These are phyloP conservation scores for Fusarium haematococcum DNA, from an alignment of 2,329 filamentous ascomycete species.

Conservation along the genomic window DNA sequence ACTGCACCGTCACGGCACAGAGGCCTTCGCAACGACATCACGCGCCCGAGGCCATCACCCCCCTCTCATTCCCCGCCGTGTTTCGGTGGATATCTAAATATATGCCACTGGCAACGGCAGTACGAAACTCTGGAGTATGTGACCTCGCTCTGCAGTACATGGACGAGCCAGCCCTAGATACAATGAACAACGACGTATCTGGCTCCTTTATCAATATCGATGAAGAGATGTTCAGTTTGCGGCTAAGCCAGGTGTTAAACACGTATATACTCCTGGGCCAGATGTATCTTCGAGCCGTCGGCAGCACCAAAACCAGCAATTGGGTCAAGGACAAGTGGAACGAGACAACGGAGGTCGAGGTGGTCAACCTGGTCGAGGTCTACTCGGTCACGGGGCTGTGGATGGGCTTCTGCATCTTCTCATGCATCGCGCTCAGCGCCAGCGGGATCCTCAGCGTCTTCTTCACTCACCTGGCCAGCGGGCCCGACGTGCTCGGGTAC, in stretches of 20 bases:
- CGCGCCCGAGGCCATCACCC: not conserved
- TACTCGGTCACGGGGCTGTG: not conserved
- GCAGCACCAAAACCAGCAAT: not conserved
- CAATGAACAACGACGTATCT: not conserved
- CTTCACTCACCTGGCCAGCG: conserved; percentile 23
- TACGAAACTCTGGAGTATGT: not conserved
- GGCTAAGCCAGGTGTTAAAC: conserved; percentile 22
- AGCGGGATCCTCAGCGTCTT: conserved; percentile 9
- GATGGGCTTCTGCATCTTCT: not conserved
- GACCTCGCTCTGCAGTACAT: not conserved
- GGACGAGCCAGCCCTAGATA: not conserved
- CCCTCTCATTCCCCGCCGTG: not conserved
- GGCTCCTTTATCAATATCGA: not conserved
- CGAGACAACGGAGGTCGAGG: not conserved
- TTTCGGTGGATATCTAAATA: not conserved
- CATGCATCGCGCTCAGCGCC: not conserved
- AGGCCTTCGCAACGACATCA: not conserved
- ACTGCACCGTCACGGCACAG: conserved; percentile 14
- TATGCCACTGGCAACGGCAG: not conserved
- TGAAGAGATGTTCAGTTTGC: not conserved
- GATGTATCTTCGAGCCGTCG: not conserved
- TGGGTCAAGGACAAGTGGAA: not conserved
- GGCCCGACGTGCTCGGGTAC: conserved; percentile 31
- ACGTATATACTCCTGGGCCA: conserved; percentile 17
- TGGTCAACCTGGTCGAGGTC: not conserved